A percentile compares a stretch with the other conserved stretches of the same genome.
Conservation (phyloP, 805 yeast genomes). For the Monosporozyma servazzii region DNA sequence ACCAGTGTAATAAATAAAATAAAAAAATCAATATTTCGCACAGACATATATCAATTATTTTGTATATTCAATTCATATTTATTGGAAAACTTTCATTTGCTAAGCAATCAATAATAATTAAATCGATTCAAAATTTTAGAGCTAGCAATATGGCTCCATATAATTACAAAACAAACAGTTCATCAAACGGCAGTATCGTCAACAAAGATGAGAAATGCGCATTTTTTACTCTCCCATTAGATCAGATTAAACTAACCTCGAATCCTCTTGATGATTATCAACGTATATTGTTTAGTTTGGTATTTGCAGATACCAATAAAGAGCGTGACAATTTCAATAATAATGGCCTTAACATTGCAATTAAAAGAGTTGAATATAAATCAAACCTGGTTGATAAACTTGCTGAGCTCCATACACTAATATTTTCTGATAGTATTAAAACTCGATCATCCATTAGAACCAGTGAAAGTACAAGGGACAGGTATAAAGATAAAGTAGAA, state of each 20-base stretch:
- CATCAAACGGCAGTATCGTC: background rate
- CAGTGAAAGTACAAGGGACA: background rate
- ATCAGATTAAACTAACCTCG: slow-evolving; percentile 2
- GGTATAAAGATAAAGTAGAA: background rate
- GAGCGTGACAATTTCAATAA: background rate
- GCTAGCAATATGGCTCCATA: background rate
- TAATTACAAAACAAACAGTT: background rate
- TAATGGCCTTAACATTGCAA: background rate
- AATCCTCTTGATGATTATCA: slow-evolving; percentile 4
- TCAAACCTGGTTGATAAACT: background rate
- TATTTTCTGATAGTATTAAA: background rate
- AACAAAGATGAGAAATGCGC: background rate
- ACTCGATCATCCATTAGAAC: background rate
- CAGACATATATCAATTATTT: background rate
- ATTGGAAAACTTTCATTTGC: background rate
- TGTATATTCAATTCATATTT: background rate
- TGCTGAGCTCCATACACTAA: background rate
- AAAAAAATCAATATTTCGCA: background rate
- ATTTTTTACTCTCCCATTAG: background rate
- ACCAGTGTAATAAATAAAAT: background rate
- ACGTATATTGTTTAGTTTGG: background rate
- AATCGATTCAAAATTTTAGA: background rate
- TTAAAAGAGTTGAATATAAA: background rate
- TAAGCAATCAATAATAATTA: background rate
- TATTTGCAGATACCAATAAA: background rate